phyloP scores from a whole-genome alignment of 2,329 filamentous ascomycete genomes.

The Leptodontidium sp. region DNA sequence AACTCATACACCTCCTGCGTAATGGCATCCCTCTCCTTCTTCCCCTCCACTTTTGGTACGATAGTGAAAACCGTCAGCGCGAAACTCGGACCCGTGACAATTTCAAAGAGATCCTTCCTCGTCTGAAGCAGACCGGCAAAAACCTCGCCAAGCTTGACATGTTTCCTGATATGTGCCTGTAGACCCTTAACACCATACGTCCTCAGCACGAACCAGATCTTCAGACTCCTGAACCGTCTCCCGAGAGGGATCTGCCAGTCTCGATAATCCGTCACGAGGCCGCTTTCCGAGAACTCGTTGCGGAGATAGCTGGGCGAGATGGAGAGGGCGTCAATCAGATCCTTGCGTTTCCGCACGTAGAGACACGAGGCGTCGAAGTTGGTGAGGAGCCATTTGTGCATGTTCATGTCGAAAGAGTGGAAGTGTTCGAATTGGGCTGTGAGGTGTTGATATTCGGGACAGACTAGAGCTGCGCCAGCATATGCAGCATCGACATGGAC shows the following conservation, averaged over 20 bases:
- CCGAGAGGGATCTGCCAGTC: constrained; percentile 98
- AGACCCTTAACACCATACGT: constrained; percentile 82
- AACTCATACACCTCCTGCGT: constrained; percentile 80
- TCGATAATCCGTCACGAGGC: constrained; percentile 90
- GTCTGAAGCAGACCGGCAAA: constrained; percentile 69
- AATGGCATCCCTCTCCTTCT: constrained; percentile 67
- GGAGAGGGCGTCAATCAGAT: constrained; percentile 81
- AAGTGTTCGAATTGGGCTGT: constrained; percentile 69
- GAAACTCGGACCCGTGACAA: constrained; percentile 79
- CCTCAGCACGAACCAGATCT: constrained; percentile 94
- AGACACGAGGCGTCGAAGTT: constrained; percentile 90
- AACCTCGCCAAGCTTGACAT: constrained; percentile 72
- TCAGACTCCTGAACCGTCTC: constrained; percentile 84
- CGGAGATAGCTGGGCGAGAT: constrained; percentile 84
- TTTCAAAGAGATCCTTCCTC: constrained; percentile 75
- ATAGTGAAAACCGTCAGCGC: constrained; percentile 81
- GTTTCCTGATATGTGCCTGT: constrained; percentile 74
- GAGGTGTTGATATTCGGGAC: constrained; percentile 80
- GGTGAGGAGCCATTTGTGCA: constrained; percentile 96
- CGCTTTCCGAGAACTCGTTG: constrained; percentile 81
- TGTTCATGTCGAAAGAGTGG: constrained; percentile 93
- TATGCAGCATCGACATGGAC: constrained; percentile 95
- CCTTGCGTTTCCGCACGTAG: constrained; percentile 76
- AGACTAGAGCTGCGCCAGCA: constrained; percentile 84
- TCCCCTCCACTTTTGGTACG: constrained; percentile 51